Base-by-base conservation (phyloP, 2,329 filamentous ascomycete genomes). In the Aspergillus spinulosporus region DNA sequence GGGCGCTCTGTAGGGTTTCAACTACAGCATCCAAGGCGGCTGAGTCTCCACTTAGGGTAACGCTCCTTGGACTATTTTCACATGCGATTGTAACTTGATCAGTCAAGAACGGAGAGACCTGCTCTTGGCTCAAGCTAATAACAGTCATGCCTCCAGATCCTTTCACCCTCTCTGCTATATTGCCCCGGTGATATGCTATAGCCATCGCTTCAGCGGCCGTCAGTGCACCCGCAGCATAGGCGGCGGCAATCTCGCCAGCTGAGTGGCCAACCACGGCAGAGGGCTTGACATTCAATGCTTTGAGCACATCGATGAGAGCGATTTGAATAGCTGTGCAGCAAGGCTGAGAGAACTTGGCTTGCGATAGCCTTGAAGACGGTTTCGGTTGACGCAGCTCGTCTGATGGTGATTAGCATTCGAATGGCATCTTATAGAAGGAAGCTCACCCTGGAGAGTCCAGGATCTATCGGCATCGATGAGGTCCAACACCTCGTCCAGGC, bases 311-410 rank as follows among this genome's bases (percentile, higher is more conserved):
- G 3, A 72, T 62, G 5, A 70, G 46, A 4, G 61, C 64, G 7
- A 71, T 54, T 43, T 72, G 69, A 2, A 71, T 34, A 11, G 62
- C 64, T 1, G 64, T 67, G 43, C 55, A 65, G 4, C 56, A 34
- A 6, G 58, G 58, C 4, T 57, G 54, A 3, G 47, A 43, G 9
- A 52, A 54, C 11, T 51, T 37, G 0, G 58, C 14, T 12, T 52
- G 31, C 14, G 14, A 44, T 5, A 52, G 31, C 8, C n/a, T 14
- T 14, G 49, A 52, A 11, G 29, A 44, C 3, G 29, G 36, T 29
- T 46, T n/a, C 7, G 34, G 32, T 52, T 8, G 36, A 52, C 29
- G 4, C n/a, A 49, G 48, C 47, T 54, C 21, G n/a, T 37, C 36
- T 48, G n/a, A 7, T 8, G 6, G 6, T 7, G 21, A 12, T 50